Base-by-base conservation (phyloP, 163 green algal species). In the Volvox carteri region DNA sequence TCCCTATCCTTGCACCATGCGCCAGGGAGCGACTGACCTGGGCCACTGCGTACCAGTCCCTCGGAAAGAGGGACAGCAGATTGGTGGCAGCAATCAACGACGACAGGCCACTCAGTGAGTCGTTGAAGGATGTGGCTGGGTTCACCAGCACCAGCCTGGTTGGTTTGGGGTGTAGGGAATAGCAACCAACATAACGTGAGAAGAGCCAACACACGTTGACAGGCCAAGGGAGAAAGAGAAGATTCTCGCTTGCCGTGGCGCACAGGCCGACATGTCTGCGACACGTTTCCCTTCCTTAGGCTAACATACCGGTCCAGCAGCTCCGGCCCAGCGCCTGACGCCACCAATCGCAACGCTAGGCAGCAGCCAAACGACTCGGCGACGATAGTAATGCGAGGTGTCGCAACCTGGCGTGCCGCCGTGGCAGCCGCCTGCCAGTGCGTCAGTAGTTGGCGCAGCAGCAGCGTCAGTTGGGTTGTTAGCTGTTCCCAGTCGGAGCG, bases 321-420 rank as follows among this genome's bases (percentile, higher is more conserved):
- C 65, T 79, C 80, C 7, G 80, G 62, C 19, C 62, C 80, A 12
- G 80, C 80, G 1, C 46, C 25, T 92, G 80, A 91, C 0, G 88
- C 90, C 9, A 90, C 90, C 33, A 85, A 30, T 12, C 92, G 90
- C 67, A 96, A 89, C 2, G 90, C 95, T 73, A 97, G 86, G 62
- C 91, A 95, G 21, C 93, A 93, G 2, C 95, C 95, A 83, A 96
- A 97, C 1, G 91, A 95, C 86, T 97, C 95, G 12, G 86, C 94
- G 1, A 95, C 86, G 25, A 96, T 35, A 5, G 90, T 94, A 2
- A 94, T 80, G 37, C 79, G 84, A 11, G 62, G 56, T 16, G 52
- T 25, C 0, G 41, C 30, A 35, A 41, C 12, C 5, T 44, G 23
- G 4, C 68, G 21, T 23, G 78, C 33, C 41, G 18, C 67, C 41